Conservation (phyloP, 2,329 filamentous ascomycete species). For the Thielaviopsis euricoi region DNA sequence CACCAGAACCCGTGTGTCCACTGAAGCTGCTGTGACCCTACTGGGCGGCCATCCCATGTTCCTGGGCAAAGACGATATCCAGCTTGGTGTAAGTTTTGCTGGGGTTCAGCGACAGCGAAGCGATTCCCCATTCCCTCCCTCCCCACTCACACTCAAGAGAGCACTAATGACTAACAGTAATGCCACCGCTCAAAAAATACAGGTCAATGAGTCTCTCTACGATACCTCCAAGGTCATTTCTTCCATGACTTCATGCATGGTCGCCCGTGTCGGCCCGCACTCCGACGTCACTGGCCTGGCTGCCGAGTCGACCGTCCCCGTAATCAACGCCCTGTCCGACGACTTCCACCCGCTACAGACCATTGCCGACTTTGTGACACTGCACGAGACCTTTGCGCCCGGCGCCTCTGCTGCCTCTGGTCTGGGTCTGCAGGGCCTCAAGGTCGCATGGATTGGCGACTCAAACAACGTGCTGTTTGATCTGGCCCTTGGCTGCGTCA, state of each 20-base stretch:
- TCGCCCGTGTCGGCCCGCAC: slow-evolving; percentile 63
- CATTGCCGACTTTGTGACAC: slow-evolving; percentile 84
- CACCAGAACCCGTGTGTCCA: slow-evolving; percentile 84
- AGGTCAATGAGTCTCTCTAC: slow-evolving; percentile 87
- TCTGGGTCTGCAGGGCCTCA: slow-evolving; percentile 64
- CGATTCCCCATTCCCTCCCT: background rate
- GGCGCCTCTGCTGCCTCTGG: slow-evolving; percentile 16
- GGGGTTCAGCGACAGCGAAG: too few relatives aligned
- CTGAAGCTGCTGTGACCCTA: slow-evolving; percentile 74
- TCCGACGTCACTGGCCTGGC: slow-evolving; percentile 57
- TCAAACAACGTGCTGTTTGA: slow-evolving; percentile 96
- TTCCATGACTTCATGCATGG: slow-evolving; percentile 77
- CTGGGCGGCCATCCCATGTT: slow-evolving; percentile 95
- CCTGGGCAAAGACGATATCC: slow-evolving; percentile 86
- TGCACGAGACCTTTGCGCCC: slow-evolving; percentile 54
- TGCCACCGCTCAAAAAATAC: background rate
- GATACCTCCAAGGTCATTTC: slow-evolving; percentile 87
- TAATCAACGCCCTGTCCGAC: slow-evolving; percentile 78
- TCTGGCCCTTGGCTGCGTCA: slow-evolving; percentile 71
- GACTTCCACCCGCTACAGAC: slow-evolving; percentile 88
- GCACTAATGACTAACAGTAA: too few relatives aligned
- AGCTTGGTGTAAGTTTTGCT: slow-evolving; percentile 60
- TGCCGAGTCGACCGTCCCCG: slow-evolving; percentile 57
- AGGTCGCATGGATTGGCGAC: slow-evolving; percentile 91
- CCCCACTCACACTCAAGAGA: background rate